Percentiles rank a stretch among this genome's conserved stretches.
phyloP scores from a whole-genome alignment of 768 basidiomycete species.

The Fibroporia radiculosa region DNA sequence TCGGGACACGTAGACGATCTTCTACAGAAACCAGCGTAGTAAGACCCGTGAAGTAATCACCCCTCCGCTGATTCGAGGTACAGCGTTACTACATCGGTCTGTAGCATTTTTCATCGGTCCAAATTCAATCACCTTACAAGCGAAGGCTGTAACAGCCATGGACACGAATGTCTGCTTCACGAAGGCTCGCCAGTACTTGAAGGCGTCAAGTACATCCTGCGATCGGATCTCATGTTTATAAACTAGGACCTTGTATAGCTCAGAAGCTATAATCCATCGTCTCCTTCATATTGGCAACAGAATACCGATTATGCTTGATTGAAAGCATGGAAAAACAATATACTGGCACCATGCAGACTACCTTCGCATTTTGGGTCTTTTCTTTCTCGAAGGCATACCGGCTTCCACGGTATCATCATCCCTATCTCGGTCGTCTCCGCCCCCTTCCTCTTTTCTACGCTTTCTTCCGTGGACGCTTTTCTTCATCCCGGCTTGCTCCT shows the following conservation, averaged over 20 bases:
- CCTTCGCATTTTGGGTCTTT: constrained; percentile 36
- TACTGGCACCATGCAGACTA: constrained; percentile 10
- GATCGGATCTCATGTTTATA: constrained; percentile 67
- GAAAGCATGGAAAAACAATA: no score
- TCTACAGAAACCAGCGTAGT: constrained; percentile 52
- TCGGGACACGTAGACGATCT: constrained; percentile 44
- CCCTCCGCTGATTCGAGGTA: constrained; percentile 51
- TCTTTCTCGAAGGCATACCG: constrained; percentile 69
- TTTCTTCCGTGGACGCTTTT: constrained; percentile 41
- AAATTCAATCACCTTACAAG: not conserved
- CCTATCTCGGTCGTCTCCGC: constrained; percentile 73
- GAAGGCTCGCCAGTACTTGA: constrained; percentile 58
- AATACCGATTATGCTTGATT: no score
- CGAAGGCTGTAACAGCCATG: constrained; percentile 39
- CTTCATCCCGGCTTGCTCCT: constrained; percentile 56
- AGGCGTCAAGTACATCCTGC: constrained; percentile 64
- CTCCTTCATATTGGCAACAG: not conserved
- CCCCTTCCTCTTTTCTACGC: constrained; percentile 40
- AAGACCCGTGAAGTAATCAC: constrained; percentile 41
- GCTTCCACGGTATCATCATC: constrained; percentile 93
- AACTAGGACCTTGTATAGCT: constrained; percentile 17
- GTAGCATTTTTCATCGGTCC: constrained; percentile 6
- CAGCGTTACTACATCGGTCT: constrained; percentile 59
- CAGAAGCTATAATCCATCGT: not conserved
- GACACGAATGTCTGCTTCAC: constrained; percentile 64